Conservation (phyloP, 2,329 filamentous ascomycete genomes). For the Fusarium annulatum region DNA sequence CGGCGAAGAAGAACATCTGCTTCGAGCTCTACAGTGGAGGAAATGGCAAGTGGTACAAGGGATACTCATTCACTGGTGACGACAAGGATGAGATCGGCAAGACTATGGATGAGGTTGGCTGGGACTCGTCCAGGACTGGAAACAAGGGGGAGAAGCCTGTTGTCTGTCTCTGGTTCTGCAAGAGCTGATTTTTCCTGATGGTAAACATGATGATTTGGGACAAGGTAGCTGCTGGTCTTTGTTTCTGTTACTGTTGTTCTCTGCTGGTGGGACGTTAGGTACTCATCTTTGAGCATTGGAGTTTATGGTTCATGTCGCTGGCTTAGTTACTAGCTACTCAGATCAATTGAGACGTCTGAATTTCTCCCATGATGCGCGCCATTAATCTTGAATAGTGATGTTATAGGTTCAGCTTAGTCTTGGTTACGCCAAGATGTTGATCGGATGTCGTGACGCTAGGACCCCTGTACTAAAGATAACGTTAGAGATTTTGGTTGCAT, state of each 20-base stretch:
- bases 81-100: conserved; percentile 60
- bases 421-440: background rate
- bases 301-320: background rate
- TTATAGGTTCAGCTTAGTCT: too few relatives aligned
- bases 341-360: background rate
- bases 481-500: background rate
- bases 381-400: background rate
- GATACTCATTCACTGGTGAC: conserved; percentile 62
- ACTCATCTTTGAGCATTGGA: background rate
- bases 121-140: conserved; percentile 64
- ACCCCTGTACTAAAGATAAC: background rate
- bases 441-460: background rate
- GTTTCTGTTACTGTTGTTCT: background rate
- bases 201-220: background rate
- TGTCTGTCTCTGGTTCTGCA: conserved; percentile 70
- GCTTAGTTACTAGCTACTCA: background rate
- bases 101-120: conserved; percentile 67
- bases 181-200: conserved; percentile 51
- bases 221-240: background rate
- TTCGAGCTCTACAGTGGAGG: conserved; percentile 67
- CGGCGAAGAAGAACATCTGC: conserved; percentile 65
- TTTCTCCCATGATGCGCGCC: accelerated
- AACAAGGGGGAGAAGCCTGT: conserved; percentile 61
- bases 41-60: conserved; percentile 69
- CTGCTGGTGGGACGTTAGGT: background rate